Evolutionary conservation across 2,329 filamentous ascomycete species (phyloP).

Genomic region (Neocatenulostroma microsporum): DNA sequence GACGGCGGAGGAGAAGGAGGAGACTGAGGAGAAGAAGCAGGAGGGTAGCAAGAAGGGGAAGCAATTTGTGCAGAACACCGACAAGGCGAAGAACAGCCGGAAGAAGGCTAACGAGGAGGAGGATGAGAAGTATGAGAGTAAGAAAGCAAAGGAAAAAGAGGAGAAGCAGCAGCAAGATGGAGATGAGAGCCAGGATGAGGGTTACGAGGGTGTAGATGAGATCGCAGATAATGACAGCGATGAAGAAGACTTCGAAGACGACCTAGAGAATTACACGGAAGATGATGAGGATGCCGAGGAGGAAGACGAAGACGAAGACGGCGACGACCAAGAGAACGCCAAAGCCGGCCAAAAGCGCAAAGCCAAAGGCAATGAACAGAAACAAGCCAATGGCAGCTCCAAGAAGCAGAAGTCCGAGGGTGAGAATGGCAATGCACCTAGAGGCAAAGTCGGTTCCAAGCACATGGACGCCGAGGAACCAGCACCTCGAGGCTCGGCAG

Average conservation of each 20-base stretch:
- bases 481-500: slow-evolving; percentile 24
- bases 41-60: slow-evolving; percentile 35
- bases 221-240: too few species aligned
- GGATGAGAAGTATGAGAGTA: slow-evolving; percentile 17
- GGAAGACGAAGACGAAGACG: slow-evolving; percentile 13
- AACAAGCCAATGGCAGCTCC: slow-evolving; percentile 9
- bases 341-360: slow-evolving; percentile 14
- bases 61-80: slow-evolving; percentile 39
- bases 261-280: too few species aligned
- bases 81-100: slow-evolving; percentile 34
- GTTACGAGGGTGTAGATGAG: slow-evolving; percentile 24
- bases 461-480: slow-evolving; percentile 25
- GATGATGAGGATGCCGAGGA: too few species aligned
- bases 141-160: slow-evolving; percentile 14
- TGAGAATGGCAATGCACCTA: slow-evolving; percentile 14
- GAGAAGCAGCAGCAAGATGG: slow-evolving; percentile 8
- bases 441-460: slow-evolving; percentile 24
- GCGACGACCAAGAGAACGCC: slow-evolving; percentile 7
- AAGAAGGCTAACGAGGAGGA: slow-evolving; percentile 31
- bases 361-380: slow-evolving; percentile 9
- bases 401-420: slow-evolving; percentile 32
- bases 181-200: slow-evolving; percentile 19
- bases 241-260: too few species aligned
- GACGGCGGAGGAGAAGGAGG: slow-evolving; percentile 38
- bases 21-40: slow-evolving; percentile 35